Evolutionary conservation across 345 rosid genomes (phyloP).

Genomic region (Gossypium sturtianum): DNA sequence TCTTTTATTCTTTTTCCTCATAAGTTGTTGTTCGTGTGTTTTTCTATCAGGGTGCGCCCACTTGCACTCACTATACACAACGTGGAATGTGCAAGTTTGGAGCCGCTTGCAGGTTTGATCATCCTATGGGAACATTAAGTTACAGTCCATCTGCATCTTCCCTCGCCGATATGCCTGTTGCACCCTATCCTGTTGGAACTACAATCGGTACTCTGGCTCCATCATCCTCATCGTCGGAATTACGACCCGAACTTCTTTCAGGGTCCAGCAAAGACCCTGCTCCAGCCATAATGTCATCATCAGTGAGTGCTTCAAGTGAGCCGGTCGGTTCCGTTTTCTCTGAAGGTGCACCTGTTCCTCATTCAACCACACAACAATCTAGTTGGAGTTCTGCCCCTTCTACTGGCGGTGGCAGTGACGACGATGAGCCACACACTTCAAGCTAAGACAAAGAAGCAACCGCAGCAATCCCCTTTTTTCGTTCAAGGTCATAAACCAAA

Average conservation of each 20-base stretch:
- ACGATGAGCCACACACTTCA: conserved; percentile 22
- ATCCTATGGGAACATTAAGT: conserved; percentile 53
- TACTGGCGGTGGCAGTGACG: conserved; percentile 22
- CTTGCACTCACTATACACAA: conserved; percentile 53
- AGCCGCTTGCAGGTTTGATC: conserved; percentile 70
- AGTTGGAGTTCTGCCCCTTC: conserved; percentile 42
- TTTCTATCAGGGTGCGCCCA: conserved; percentile 52
- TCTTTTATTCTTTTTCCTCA: neutral
- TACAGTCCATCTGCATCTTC: conserved; percentile 86
- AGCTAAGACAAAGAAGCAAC: conserved; percentile 26
- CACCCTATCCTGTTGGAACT: conserved; percentile 69
- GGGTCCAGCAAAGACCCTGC: conserved; percentile 39
- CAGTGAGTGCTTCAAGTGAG: conserved; percentile 35
- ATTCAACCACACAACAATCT: conserved; percentile 32
- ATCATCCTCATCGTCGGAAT: conserved; percentile 57
- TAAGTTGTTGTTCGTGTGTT: neutral
- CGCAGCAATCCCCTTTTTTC: conserved; percentile 20
- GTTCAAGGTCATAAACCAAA: conserved; percentile 32
- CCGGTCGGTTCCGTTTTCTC: conserved; percentile 34
- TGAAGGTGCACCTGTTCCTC: conserved; percentile 28
- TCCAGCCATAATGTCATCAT: conserved; percentile 34
- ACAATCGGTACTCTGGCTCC: conserved; percentile 59
- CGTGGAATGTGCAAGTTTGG: conserved; percentile 71
- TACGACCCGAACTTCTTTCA: conserved; percentile 47
- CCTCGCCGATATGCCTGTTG: conserved; percentile 64